Evolutionary conservation across 768 basidiomycete species (phyloP).

Genomic region (Terana coerulea): DNA sequence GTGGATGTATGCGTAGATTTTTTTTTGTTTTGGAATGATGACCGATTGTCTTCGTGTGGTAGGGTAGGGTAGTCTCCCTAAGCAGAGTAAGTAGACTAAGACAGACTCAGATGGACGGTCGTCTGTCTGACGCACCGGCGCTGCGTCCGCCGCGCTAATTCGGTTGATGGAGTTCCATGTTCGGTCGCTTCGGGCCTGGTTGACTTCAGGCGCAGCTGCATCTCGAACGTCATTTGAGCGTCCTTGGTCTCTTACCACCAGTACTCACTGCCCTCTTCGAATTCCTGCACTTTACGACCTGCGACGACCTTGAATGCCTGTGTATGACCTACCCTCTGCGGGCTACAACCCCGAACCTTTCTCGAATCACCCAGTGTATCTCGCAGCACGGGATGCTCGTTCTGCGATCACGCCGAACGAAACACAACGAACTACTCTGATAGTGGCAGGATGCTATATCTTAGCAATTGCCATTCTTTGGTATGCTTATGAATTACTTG

Average conservation of each 20-base stretch:
- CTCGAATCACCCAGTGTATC: conserved; percentile 14
- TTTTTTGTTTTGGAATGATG: no score
- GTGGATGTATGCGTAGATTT: no score
- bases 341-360: conserved; percentile 15
- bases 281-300: not conserved
- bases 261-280: not conserved
- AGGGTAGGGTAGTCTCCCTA: no score
- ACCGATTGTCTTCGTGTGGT: no score
- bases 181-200: conserved; percentile 2
- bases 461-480: conserved; percentile 77
- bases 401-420: conserved; percentile 53
- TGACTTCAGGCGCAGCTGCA: not conserved
- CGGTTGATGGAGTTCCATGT: not conserved
- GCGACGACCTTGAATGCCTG: conserved; percentile 12
- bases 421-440: conserved; percentile 74
- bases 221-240: not conserved
- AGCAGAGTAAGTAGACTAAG: no score
- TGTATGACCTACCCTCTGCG: not conserved
- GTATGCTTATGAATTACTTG: conserved; percentile 34
- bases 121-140: no score
- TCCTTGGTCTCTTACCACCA: conserved; percentile 4
- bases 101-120: no score
- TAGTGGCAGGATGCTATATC: conserved; percentile 76
- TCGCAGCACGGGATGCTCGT: conserved; percentile 23
- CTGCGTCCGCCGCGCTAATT: no score